Conservation (phyloP, 1,284 basidiomycete genomes). For the Kwoniella shivajii region DNA sequence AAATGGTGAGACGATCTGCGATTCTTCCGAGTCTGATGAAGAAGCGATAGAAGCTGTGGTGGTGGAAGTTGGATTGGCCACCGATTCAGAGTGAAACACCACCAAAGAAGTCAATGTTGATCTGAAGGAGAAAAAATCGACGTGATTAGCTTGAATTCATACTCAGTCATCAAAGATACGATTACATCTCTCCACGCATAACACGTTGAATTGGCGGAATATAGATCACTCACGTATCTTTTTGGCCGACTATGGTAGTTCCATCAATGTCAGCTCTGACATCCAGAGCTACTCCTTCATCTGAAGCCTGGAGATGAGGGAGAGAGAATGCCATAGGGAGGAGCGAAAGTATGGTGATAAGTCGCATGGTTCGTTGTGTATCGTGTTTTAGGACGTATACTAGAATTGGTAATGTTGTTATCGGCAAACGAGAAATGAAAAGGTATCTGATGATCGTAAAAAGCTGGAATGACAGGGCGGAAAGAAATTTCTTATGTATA, state of each 20-base stretch:
- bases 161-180: neutral
- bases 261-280: neutral
- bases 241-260: neutral
- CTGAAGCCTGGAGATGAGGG: neutral
- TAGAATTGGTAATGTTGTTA: too few species aligned
- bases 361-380: neutral
- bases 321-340: neutral
- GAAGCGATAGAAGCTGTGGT: neutral
- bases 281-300: neutral
- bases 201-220: too few species aligned
- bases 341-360: neutral
- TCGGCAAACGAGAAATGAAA: too few species aligned
- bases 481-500: too few species aligned
- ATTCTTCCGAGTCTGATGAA: neutral
- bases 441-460: too few species aligned
- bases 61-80: neutral
- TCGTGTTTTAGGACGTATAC: too few species aligned
- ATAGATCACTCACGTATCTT: constrained; percentile 2
- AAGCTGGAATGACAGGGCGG: too few species aligned
- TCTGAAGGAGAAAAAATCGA: neutral
- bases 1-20: constrained; percentile 3
- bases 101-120: constrained; percentile 9
- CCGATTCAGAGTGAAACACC: neutral
- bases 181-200: neutral
- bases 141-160: neutral